Percentiles rank a stretch among this genome's conserved stretches.
phyloP scores from a whole-genome alignment of 768 basidiomycete species.

The Auriscalpium microsporum region DNA sequence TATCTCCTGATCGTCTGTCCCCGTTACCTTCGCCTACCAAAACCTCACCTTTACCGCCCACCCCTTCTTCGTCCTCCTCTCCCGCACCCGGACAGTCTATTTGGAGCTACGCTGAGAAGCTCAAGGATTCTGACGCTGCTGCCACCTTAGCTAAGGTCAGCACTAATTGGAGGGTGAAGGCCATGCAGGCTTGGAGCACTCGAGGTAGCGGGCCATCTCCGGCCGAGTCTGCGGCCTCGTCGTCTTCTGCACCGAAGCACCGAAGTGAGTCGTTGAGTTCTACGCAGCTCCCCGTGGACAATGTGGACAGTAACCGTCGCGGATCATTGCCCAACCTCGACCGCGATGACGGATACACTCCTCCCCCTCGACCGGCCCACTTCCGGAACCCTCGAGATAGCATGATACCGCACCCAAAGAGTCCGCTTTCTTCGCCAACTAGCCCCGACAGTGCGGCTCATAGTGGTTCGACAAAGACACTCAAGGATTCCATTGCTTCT shows the following conservation, averaged over 20 bases:
- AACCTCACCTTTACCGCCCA: slow-evolving; percentile 11
- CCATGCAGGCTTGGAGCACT: slow-evolving; percentile 31
- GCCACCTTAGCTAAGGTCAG: slow-evolving; percentile 67
- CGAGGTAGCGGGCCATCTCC: slow-evolving; percentile 15
- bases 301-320: slow-evolving; percentile 21
- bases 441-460: slow-evolving; percentile 15
- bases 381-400: slow-evolving; percentile 54
- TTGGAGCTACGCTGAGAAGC: slow-evolving; percentile 66
- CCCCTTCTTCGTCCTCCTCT: slow-evolving; percentile 15
- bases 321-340: slow-evolving; percentile 34
- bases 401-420: slow-evolving; percentile 31
- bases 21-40: no score
- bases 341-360: slow-evolving; percentile 33
- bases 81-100: slow-evolving; percentile 20
- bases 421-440: slow-evolving; percentile 1
- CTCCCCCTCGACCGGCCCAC: slow-evolving; percentile 49
- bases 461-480: slow-evolving; percentile 28
- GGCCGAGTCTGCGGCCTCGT: slow-evolving; percentile 5
- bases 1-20: slow-evolving; percentile 15
- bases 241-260: background rate
- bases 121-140: slow-evolving; percentile 64
- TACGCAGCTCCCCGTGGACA: background rate
- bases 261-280: background rate
- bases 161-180: slow-evolving; percentile 67
- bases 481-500: slow-evolving; percentile 37